Conservation (phyloP, 106 monocot genomes). For the Dioscorea alata region DNA sequence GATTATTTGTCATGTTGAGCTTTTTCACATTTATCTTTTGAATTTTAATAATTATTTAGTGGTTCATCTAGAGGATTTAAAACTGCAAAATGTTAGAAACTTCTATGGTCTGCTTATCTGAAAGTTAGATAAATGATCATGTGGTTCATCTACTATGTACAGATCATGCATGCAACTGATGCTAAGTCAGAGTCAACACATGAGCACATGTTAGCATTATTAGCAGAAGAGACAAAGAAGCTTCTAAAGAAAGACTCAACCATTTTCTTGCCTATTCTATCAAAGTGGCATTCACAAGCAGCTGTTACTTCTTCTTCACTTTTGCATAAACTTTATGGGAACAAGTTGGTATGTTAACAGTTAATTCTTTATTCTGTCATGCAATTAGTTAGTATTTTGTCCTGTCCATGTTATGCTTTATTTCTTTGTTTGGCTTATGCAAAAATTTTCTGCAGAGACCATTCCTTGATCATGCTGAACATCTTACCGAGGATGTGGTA, state of each 20-base stretch:
- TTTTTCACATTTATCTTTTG: too few relatives aligned
- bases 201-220: slow-evolving; percentile 72
- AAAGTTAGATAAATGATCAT: too few relatives aligned
- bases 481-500: slow-evolving; percentile 92
- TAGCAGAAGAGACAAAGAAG: slow-evolving; percentile 81
- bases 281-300: slow-evolving; percentile 65
- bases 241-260: slow-evolving; percentile 81
- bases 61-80: too few relatives aligned
- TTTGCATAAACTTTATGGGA: slow-evolving; percentile 87
- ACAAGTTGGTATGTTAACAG: slow-evolving; percentile 61
- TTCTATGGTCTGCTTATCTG: too few relatives aligned
- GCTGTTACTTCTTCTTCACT: slow-evolving; percentile 76
- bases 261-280: slow-evolving; percentile 65
- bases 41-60: too few relatives aligned
- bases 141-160: slow-evolving; percentile 5
- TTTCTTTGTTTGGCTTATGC: slow-evolving; percentile 3
- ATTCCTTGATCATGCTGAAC: slow-evolving; percentile 88
- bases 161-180: slow-evolving; percentile 62
- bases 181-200: slow-evolving; percentile 48
- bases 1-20: too few relatives aligned
- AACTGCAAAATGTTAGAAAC: too few relatives aligned
- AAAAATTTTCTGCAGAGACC: slow-evolving; percentile 66
- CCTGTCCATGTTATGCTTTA: neutral
- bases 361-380: neutral
- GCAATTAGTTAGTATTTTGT: neutral